A percentile compares a stretch with the other conserved stretches of the same genome.
phyloP scores from a whole-genome alignment of 495 filamentous ascomycete genomes.

The Cercophora newfieldiana region DNA sequence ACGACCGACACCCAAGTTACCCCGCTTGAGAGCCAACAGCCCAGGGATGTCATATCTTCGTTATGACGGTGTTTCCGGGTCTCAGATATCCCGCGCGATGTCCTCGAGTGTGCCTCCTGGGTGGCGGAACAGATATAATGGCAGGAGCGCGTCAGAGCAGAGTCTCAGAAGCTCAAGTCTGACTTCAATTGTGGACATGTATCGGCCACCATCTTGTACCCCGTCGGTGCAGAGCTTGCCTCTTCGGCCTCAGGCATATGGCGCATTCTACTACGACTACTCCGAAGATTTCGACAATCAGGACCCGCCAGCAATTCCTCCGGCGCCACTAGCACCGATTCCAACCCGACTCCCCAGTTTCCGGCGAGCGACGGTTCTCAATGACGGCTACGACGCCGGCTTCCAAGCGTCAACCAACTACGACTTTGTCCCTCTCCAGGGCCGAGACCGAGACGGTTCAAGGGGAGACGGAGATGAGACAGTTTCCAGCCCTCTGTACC shows the following conservation, averaged over 20 bases:
- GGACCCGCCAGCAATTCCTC: slow-evolving; percentile 14
- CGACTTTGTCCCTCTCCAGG: neutral
- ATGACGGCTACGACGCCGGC: slow-evolving; percentile 28
- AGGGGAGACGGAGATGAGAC: neutral
- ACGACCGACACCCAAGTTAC: slow-evolving; percentile 32
- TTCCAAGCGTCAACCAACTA: slow-evolving; percentile 11
- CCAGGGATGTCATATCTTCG: slow-evolving; percentile 37
- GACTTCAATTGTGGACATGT: slow-evolving; percentile 44
- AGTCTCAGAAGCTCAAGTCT: slow-evolving; percentile 39
- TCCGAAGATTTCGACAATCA: slow-evolving; percentile 49
- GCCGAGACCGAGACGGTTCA: neutral
- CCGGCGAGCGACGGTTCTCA: slow-evolving; percentile 30
- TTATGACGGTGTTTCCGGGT: slow-evolving; percentile 21
- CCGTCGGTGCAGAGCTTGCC: slow-evolving; percentile 8
- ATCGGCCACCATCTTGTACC: slow-evolving; percentile 32
- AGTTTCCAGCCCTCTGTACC: neutral
- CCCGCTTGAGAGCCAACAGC: slow-evolving; percentile 38
- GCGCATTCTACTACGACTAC: slow-evolving; percentile 51
- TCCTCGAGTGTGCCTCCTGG: neutral
- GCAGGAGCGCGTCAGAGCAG: slow-evolving; percentile 21
- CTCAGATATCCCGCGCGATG: neutral
- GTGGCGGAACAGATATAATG: slow-evolving; percentile 8
- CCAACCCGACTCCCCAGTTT: slow-evolving; percentile 35
- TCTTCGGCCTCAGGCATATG: neutral
- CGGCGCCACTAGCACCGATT: slow-evolving; percentile 36